A percentile compares a stretch with the other conserved stretches of the same genome.
Conservation (phyloP, 768 basidiomycete genomes). For the Chalciporus pseudorubinellus region DNA sequence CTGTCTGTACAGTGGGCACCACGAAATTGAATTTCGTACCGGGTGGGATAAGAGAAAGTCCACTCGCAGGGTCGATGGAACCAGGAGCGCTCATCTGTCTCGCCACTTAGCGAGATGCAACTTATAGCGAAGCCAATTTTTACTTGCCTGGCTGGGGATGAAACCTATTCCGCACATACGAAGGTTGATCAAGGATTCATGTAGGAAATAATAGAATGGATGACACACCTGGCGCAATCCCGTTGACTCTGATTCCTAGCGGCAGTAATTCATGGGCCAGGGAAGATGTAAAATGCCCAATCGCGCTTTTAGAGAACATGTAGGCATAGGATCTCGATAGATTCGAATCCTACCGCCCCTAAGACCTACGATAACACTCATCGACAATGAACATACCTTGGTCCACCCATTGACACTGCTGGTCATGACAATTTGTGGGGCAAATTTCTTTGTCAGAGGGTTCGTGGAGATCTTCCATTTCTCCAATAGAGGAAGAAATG, state of each 20-base stretch:
- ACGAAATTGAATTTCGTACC: constrained; percentile 27
- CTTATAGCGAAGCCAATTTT: not conserved
- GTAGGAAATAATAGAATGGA: not conserved
- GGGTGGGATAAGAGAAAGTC: constrained; percentile 21
- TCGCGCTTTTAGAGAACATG: constrained; percentile 46
- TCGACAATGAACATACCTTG: constrained; percentile 29
- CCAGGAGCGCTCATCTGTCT: constrained; percentile 32
- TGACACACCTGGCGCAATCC: constrained; percentile 42
- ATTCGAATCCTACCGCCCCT: constrained; percentile 36
- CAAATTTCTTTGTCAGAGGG: constrained; percentile 36
- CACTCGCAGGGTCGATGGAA: constrained; percentile 21
- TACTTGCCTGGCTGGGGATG: not conserved
- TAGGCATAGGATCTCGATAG: constrained; percentile 46
- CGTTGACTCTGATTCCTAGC: constrained; percentile 47
- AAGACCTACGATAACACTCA: not conserved
- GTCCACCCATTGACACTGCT: constrained; percentile 54
- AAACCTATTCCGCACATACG: constrained; percentile 12
- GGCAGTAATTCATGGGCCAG: constrained; percentile 48
- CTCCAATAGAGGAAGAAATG: constrained; percentile 53
- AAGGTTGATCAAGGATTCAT: constrained; percentile 33
- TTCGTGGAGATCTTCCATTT: constrained; percentile 39
- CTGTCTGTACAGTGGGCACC: constrained; percentile 34
- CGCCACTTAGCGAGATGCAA: not conserved
- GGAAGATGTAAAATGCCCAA: constrained; percentile 44
- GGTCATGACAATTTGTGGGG: constrained; percentile 49